Base-by-base conservation (phyloP, 2,329 filamentous ascomycete species). In the Albophoma yamanashiensis region DNA sequence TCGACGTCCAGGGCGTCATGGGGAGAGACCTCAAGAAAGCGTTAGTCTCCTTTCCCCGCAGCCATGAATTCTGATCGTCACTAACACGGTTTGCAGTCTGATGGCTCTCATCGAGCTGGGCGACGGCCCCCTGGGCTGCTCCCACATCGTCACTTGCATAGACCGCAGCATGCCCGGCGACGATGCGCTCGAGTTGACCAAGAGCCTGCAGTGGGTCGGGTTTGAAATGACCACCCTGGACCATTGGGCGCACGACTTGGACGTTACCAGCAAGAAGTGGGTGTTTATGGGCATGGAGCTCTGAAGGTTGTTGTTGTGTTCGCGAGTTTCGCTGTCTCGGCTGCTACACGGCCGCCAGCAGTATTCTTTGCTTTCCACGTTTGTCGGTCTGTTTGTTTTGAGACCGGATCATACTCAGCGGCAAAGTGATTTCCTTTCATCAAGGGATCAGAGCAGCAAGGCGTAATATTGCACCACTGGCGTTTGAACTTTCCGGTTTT, bases 71-170 rank as follows among this genome's bases (percentile, higher is more conserved):
- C 17, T 12, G 8, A 22, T 12, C 40, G 45, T 22, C 7, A 36
- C 63, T 63, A 45, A 64, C 62, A 17, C 0, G 27, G 5, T 9
- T n/a, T 64, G 52, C 67, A 92, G 89, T 70, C 83, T 97, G 58
- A 92, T 96, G 80, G 90, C 91, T 63, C 82, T 96, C 61, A 93
- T 96, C 67, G 92, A 96, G 78, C 83, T 97, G 62, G 91, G 90
- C 68, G 87, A 89, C 68, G 82, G 84, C 62, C 84, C 89, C 60
- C 83, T 96, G 71, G 84, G 80, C 67, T 96, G 92, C 75, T 82
- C 84, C 59, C 84, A 89, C 70, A 83, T 96, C 63, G 85, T 95
- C 64, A 85, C 92, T 67, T 92, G 90, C 74, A 81, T 96, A 63
- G 91, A 93, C 72, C 89, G 91, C 64, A 78, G 79, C 55, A 84